Conservation (phyloP, 805 yeast species). For the Candida koratica region DNA sequence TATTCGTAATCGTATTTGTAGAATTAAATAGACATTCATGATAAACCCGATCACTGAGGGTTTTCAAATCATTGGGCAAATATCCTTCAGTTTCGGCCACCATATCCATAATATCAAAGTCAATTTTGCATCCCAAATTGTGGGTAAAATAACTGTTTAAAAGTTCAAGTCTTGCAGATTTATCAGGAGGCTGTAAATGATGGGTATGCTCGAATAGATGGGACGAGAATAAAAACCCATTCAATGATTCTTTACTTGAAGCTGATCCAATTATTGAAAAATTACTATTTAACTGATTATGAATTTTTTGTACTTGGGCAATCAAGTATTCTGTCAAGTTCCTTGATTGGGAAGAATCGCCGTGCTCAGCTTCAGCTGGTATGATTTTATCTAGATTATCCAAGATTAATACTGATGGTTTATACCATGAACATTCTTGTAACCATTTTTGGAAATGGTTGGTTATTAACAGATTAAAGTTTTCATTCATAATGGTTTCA, state of each 20-base stretch:
- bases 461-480: conserved; percentile 42
- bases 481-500: conserved; percentile 54
- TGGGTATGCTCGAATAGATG: conserved; percentile 66
- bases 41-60: conserved; percentile 64
- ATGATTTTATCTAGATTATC: conserved; percentile 77
- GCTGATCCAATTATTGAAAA: conserved; percentile 62
- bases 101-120: conserved; percentile 41
- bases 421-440: conserved; percentile 63
- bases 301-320: conserved; percentile 39
- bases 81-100: conserved; percentile 82
- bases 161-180: conserved; percentile 50
- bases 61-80: conserved; percentile 75
- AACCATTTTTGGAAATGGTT: conserved; percentile 41
- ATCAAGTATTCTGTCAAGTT: conserved; percentile 63
- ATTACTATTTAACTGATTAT: conserved; percentile 40
- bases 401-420: conserved; percentile 69
- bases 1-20: conserved; percentile 11
- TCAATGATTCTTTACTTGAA: conserved; percentile 60
- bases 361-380: conserved; percentile 58
- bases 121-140: conserved; percentile 29
- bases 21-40: conserved; percentile 42
- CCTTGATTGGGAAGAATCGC: conserved; percentile 56
- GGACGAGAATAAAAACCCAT: conserved; percentile 56
- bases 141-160: conserved; percentile 36
- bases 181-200: conserved; percentile 65